These are phyloP conservation scores for Alternaria hordeiaustralica DNA, from an alignment of 2,329 filamentous ascomycete genomes.

Conservation along the genomic window DNA sequence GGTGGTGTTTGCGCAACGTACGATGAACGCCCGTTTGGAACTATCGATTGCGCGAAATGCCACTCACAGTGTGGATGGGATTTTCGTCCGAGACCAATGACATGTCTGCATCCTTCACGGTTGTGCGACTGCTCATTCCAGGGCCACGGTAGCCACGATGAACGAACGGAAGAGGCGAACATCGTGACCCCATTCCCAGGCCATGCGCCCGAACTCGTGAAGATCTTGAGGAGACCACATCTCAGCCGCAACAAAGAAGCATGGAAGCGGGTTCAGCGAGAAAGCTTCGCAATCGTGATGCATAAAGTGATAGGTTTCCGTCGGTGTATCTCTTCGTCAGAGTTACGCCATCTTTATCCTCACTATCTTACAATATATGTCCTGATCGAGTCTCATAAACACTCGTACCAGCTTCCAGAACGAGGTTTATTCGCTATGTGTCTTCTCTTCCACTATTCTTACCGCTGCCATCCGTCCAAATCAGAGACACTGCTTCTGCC, in stretches of 20 bases:
- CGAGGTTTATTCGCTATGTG: constrained; percentile 14
- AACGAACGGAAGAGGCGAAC: not conserved
- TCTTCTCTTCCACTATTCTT: constrained; percentile 24
- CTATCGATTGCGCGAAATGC: not conserved
- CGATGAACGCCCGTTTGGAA: not conserved
- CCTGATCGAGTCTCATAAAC: not conserved
- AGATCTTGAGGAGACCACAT: not conserved
- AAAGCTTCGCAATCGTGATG: not conserved
- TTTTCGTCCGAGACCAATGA: not conserved
- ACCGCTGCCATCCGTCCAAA: constrained; percentile 19
- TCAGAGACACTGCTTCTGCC: constrained; percentile 25
- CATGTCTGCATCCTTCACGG: not conserved
- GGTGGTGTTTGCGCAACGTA: not conserved
- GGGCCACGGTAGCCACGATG: not conserved
- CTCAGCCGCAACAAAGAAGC: not conserved
- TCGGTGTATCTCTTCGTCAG: not conserved
- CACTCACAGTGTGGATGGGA: not conserved
- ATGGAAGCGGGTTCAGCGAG: not conserved
- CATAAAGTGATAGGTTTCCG: not conserved
- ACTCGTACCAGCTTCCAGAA: not conserved
- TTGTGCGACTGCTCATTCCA: not conserved
- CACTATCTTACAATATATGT: not conserved
- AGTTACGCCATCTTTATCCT: not conserved
- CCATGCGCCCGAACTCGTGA: not conserved
- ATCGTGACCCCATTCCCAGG: not conserved